Evolutionary conservation across 106 monocot genomes (phyloP), one percentile per base, ranked within the genome.

Genomic region (Xerophyta viscosa): DNA sequence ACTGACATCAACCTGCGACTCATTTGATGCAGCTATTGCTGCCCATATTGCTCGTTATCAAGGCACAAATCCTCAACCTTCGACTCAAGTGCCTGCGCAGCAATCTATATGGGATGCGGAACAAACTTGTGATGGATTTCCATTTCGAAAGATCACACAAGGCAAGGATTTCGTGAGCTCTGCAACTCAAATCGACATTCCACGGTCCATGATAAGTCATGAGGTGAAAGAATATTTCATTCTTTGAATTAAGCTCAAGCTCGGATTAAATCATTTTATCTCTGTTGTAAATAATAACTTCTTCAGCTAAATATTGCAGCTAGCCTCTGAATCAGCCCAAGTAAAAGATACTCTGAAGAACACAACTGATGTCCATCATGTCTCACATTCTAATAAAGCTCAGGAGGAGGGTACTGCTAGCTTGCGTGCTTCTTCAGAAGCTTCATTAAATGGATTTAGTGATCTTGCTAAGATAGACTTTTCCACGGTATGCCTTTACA

Each of bases 21-120:
- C 80, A 56, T 86, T 86, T 73, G 86, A 86, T 80, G 76, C 86
- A 62, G 76, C 61, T 28, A 63, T 86, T 60, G 80, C 76, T 37
- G 59, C 68, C 3, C 59, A 68, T 13, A 62, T 80, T 27, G 30
- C 69, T 36, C 50, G 48, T n/a, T 54, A 62, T 39, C 57, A 66
- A 48, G 14, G 50, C 1, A 25, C 31, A 59, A 48, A 53, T 45
- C 50, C 48, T 23, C 31, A 71, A 8, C 50, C 48, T 28, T 43
- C 75, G 2, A 56, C 49, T 28, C 23, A 52, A 31, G 24, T 55
- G 47, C 27, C 65, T 14, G n/a, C n/a, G n/a, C 63, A 47, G 51
- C 27, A 74, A 33, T 80, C 86, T 21, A 80, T 86, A 48, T 73
- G 44, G 60, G 80, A 86, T 51, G 71, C 76, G 27, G 86, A 86